A percentile compares a stretch with the other conserved stretches of the same genome.
These are phyloP conservation scores for Isatis tinctoria DNA, from an alignment of 345 rosid genomes.

Conservation along the genomic window DNA sequence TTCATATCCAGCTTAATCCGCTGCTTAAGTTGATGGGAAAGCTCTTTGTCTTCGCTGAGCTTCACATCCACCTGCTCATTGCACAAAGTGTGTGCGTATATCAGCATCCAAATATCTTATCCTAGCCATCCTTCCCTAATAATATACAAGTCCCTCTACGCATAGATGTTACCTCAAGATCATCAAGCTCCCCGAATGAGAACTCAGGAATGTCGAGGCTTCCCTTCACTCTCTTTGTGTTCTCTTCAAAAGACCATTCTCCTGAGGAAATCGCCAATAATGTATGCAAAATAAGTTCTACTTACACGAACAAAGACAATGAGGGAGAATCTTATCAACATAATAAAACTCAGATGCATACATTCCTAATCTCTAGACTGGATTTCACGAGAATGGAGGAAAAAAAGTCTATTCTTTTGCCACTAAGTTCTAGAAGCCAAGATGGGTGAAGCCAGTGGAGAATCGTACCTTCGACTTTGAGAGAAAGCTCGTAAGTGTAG, in stretches of 20 bases:
- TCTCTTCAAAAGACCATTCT: conserved; percentile 73
- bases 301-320: background rate
- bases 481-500: conserved; percentile 71
- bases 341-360: background rate
- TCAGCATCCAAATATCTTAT: background rate
- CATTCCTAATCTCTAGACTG: background rate
- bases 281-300: background rate
- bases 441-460: background rate
- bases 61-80: conserved; percentile 52
- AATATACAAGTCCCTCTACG: background rate
- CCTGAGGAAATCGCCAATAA: conserved; percentile 39
- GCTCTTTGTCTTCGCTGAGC: conserved; percentile 57
- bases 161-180: conserved; percentile 60
- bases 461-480: conserved; percentile 64
- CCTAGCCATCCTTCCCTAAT: background rate
- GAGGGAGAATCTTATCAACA: background rate
- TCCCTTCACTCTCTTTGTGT: conserved; percentile 54
- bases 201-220: conserved; percentile 74
- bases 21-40: conserved; percentile 48
- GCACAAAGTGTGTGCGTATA: background rate
- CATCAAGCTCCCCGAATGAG: conserved; percentile 91
- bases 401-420: background rate
- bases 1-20: conserved; percentile 53
- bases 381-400: background rate
- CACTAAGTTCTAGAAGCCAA: background rate